Percentiles rank a stretch among this genome's conserved stretches.
These are phyloP conservation scores for Lupinus albus DNA, from an alignment of 306 rosid genomes.

Conservation along the genomic window DNA sequence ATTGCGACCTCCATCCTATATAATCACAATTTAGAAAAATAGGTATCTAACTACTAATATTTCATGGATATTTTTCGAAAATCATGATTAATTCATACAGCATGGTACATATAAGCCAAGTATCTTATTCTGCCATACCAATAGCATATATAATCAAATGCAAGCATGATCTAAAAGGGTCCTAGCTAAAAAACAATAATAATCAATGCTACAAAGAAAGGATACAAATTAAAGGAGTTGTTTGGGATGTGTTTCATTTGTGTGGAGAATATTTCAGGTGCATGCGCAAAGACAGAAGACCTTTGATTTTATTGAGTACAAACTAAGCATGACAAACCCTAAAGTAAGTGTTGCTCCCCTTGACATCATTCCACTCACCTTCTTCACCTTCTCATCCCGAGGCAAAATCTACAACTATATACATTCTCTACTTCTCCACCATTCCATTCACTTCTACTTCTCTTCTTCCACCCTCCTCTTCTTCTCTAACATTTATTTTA, in stretches of 20 bases:
- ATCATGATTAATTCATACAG: slow-evolving; percentile 39
- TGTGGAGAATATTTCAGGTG: slow-evolving; percentile 88
- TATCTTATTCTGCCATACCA: slow-evolving; percentile 54
- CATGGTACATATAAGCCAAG: slow-evolving; percentile 72
- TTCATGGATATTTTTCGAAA: slow-evolving; percentile 10
- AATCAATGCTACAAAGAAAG: slow-evolving; percentile 59
- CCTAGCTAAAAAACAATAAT: slow-evolving; percentile 54
- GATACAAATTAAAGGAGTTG: slow-evolving; percentile 56
- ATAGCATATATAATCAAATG: slow-evolving; percentile 54
- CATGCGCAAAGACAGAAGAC: slow-evolving; percentile 70
- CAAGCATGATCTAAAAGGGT: slow-evolving; percentile 62
- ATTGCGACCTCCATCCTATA: too few relatives aligned
- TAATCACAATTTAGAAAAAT: too few relatives aligned
- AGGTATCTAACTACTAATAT: background rate
- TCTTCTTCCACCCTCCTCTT: slow-evolving; percentile 2
- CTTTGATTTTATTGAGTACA: slow-evolving; percentile 77
- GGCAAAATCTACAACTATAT: slow-evolving; percentile 68
- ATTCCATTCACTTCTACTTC: slow-evolving; percentile 22
- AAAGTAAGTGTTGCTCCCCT: slow-evolving; percentile 84
- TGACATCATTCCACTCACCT: slow-evolving; percentile 99
- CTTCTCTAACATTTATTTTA: background rate
- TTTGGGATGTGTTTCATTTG: slow-evolving; percentile 51
- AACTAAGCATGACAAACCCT: slow-evolving; percentile 95
- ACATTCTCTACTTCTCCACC: slow-evolving; percentile 55
- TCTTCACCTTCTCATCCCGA: slow-evolving; percentile 87